Evolutionary conservation across 73 alveolate species (phyloP).

Genomic region (Tetrahymena elliotti): DNA sequence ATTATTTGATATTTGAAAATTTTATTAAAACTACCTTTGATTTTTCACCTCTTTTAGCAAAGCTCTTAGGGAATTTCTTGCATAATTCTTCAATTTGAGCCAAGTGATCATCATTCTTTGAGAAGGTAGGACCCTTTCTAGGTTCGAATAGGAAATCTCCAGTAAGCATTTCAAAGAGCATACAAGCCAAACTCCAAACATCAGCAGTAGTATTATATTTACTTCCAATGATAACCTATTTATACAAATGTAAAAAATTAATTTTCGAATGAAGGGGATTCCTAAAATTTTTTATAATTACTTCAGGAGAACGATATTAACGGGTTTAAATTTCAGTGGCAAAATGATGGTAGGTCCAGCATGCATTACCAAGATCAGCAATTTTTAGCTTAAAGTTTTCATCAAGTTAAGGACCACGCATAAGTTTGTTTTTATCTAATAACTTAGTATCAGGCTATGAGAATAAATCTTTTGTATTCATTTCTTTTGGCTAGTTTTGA

Average conservation of each 20-base stretch:
- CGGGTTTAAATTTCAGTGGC: conserved; percentile 85
- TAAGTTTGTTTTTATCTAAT: conserved; percentile 50
- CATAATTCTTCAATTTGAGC: conserved; percentile 71
- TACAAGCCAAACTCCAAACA: conserved; percentile 93
- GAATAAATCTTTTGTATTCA: conserved; percentile 6
- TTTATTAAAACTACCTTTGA: background rate
- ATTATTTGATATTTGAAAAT: background rate
- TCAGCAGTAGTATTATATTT: conserved; percentile 84
- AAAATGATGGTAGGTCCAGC: conserved; percentile 88
- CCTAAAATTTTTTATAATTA: background rate
- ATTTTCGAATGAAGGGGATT: background rate
- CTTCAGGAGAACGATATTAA: conserved; percentile 49
- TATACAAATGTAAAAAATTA: background rate
- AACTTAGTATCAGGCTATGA: conserved; percentile 12
- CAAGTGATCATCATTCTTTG: conserved; percentile 70
- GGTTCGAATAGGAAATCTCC: conserved; percentile 96
- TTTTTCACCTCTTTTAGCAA: conserved; percentile 52
- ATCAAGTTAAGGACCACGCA: conserved; percentile 26
- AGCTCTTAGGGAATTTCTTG: conserved; percentile 63
- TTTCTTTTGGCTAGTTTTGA: background rate
- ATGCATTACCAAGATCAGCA: conserved; percentile 93
- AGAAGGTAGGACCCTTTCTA: conserved; percentile 46
- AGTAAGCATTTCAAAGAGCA: conserved; percentile 89
- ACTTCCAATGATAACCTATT: conserved; percentile 74
- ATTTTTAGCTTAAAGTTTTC: conserved; percentile 68